These are phyloP conservation scores for Juglanconis sp. DNA, from an alignment of 2,329 filamentous ascomycete genomes.

Conservation along the genomic window DNA sequence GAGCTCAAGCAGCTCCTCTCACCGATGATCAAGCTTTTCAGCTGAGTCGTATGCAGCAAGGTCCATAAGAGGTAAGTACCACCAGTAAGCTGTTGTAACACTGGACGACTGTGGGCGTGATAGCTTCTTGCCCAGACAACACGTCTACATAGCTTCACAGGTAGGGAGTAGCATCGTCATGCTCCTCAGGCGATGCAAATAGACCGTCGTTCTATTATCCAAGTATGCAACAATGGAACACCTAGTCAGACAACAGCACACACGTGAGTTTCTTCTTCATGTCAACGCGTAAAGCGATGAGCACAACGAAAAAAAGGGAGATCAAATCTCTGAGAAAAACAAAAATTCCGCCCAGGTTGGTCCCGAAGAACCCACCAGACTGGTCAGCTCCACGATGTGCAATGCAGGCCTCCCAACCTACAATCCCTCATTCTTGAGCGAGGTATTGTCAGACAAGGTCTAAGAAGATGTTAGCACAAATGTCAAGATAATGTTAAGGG, in stretches of 20 bases:
- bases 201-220: too few species aligned
- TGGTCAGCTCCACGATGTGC: constrained; percentile 48
- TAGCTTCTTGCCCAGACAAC: too few species aligned
- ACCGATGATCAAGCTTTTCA: too few species aligned
- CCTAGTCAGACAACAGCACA: not conserved
- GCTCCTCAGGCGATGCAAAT: too few species aligned
- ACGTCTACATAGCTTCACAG: too few species aligned
- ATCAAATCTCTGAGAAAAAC: constrained; percentile 32
- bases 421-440: constrained; percentile 41
- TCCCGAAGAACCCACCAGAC: constrained; percentile 49
- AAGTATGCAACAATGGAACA: not conserved
- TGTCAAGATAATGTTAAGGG: not conserved
- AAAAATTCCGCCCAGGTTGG: constrained; percentile 50
- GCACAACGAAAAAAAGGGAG: constrained; percentile 40
- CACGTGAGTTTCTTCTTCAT: constrained; percentile 37
- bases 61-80: too few species aligned
- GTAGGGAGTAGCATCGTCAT: too few species aligned
- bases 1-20: not conserved
- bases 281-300: constrained; percentile 33
- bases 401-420: constrained; percentile 48
- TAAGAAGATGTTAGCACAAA: constrained; percentile 21
- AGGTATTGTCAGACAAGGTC: constrained; percentile 41
- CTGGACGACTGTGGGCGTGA: too few species aligned
- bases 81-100: too few species aligned
- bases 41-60: too few species aligned